phyloP scores from a whole-genome alignment of 192 early-diverging fungal genomes.

The Backusella westeae region DNA sequence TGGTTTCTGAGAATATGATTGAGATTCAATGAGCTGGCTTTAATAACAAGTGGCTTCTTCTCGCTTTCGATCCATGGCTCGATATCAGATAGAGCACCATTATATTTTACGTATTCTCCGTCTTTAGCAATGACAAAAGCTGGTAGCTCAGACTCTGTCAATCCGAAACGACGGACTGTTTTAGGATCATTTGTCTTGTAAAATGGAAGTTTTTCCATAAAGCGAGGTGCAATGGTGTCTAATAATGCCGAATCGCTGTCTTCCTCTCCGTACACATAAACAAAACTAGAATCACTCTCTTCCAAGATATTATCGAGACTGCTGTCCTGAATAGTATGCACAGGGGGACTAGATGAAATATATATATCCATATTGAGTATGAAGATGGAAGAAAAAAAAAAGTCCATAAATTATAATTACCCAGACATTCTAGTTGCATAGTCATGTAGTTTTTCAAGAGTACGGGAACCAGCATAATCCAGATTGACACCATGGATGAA shows the following conservation, averaged over 20 bases:
- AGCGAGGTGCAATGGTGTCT: slow-evolving; percentile 17
- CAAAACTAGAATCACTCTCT: slow-evolving; percentile 46
- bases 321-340: background rate
- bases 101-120: slow-evolving; percentile 18
- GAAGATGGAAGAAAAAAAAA: background rate
- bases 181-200: slow-evolving; percentile 38
- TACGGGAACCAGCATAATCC: background rate
- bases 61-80: slow-evolving; percentile 60
- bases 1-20: background rate
- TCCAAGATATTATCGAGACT: slow-evolving; percentile 37
- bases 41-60: slow-evolving; percentile 63
- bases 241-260: slow-evolving; percentile 27
- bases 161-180: slow-evolving; percentile 17
- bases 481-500: slow-evolving; percentile 20
- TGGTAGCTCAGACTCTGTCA: slow-evolving; percentile 37
- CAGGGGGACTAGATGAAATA: background rate
- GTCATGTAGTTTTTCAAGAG: background rate
- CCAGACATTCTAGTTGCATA: background rate
- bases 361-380: background rate
- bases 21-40: slow-evolving; percentile 3
- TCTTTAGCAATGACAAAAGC: slow-evolving; percentile 63
- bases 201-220: slow-evolving; percentile 27
- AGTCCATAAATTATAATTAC: background rate
- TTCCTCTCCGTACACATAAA: slow-evolving; percentile 56
- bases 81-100: slow-evolving; percentile 31